phyloP scores from a whole-genome alignment of 805 yeast genomes.

The Komagataella pastoris region DNA sequence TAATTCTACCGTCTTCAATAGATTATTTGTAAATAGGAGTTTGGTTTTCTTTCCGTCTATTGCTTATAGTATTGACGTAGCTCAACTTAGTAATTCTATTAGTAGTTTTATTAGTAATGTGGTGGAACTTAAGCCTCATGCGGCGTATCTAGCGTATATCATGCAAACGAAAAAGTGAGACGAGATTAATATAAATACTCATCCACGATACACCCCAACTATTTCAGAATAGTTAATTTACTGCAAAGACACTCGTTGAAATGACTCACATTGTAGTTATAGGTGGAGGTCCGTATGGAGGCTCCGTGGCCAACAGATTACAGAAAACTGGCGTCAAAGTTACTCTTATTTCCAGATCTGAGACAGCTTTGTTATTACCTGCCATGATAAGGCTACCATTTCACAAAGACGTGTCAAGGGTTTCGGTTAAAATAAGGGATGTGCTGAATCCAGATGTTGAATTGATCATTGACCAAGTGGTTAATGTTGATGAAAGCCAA shows the following conservation, averaged over 20 bases:
- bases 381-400: constrained; percentile 6
- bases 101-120: too few species aligned
- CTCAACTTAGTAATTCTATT: background rate
- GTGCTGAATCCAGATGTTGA: constrained; percentile 9
- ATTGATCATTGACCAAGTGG: constrained; percentile 10
- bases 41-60: background rate
- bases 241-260: background rate
- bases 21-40: background rate
- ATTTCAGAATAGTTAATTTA: too few species aligned
- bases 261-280: constrained; percentile 2
- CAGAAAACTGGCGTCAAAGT: constrained; percentile 2
- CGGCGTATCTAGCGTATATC: too few species aligned
- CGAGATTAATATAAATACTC: too few species aligned
- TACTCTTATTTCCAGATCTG: constrained; percentile 7
- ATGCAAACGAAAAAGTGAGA: too few species aligned
- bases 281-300: constrained; percentile 7
- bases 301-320: constrained; percentile 3
- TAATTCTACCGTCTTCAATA: background rate
- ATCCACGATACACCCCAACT: too few species aligned
- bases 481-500: constrained; percentile 6
- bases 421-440: constrained; percentile 7
- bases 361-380: constrained; percentile 5
- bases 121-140: too few species aligned
- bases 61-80: too few species aligned
- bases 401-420: constrained; percentile 2